A percentile compares a stretch with the other conserved stretches of the same genome.
Conservation (phyloP, 1,139 yeast species). For the Kodamaea fungicola region DNA sequence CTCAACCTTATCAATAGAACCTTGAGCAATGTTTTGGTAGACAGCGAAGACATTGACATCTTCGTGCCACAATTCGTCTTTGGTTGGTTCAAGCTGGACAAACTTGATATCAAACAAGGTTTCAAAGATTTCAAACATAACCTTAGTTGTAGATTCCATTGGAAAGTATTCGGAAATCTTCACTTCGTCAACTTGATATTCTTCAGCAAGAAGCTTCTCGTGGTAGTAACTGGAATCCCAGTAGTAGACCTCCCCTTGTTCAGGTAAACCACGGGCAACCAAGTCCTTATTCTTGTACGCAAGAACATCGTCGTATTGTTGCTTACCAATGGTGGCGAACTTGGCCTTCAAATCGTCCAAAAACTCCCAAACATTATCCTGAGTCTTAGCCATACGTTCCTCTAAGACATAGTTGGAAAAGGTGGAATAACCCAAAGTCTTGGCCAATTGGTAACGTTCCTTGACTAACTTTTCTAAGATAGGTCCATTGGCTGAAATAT, state of each 20-base stretch:
- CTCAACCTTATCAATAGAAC: constrained; percentile 36
- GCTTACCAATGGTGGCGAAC: constrained; percentile 54
- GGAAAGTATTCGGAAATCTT: constrained; percentile 80
- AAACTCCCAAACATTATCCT: constrained; percentile 56
- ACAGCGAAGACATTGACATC: constrained; percentile 77
- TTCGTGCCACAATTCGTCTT: constrained; percentile 58
- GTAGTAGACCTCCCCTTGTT: constrained; percentile 48
- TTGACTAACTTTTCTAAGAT: constrained; percentile 57
- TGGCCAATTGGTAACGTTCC: constrained; percentile 60
- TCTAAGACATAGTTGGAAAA: constrained; percentile 71
- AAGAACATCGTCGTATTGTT: constrained; percentile 50
- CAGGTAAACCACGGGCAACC: constrained; percentile 36
- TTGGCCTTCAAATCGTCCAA: constrained; percentile 58
- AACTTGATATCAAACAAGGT: constrained; percentile 65
- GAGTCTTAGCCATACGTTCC: constrained; percentile 74
- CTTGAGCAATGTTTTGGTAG: constrained; percentile 52
- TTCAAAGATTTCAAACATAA: constrained; percentile 71
- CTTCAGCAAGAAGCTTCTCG: constrained; percentile 59
- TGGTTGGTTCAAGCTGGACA: constrained; percentile 42
- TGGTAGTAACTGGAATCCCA: constrained; percentile 76
- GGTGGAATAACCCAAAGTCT: constrained; percentile 59
- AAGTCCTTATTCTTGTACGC: constrained; percentile 54
- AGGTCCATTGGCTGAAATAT: constrained; percentile 59
- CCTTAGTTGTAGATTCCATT: constrained; percentile 57
- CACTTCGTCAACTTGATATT: constrained; percentile 68